Evolutionary conservation across 1,284 basidiomycete species (phyloP).

Genomic region (Heliocybe sulcata): DNA sequence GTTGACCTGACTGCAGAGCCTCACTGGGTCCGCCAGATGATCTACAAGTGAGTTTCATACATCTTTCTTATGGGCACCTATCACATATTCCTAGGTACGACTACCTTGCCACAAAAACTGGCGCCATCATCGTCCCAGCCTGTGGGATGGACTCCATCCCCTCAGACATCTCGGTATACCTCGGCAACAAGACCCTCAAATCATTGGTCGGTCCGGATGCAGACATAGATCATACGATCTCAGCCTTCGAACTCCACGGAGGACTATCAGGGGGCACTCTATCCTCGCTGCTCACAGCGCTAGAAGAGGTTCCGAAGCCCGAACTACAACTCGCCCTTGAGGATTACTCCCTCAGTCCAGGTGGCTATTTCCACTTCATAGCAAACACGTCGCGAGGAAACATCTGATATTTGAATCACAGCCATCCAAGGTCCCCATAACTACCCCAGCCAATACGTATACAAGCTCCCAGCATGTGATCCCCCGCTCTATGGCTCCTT

Average conservation of each 20-base stretch:
- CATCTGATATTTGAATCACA: no score
- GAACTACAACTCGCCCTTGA: slow-evolving; percentile 23
- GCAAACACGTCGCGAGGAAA: no score
- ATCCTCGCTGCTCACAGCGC: slow-evolving; percentile 37
- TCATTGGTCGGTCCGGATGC: slow-evolving; percentile 21
- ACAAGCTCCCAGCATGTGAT: slow-evolving; percentile 38
- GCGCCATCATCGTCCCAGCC: slow-evolving; percentile 61
- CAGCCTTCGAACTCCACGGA: slow-evolving; percentile 41
- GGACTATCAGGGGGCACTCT: slow-evolving; percentile 69
- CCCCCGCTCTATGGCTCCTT: slow-evolving; percentile 44
- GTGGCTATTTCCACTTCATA: slow-evolving; percentile 20
- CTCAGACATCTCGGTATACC: slow-evolving; percentile 55
- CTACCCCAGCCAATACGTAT: slow-evolving; percentile 31
- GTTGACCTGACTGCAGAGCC: slow-evolving; percentile 59
- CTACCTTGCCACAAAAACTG: slow-evolving; percentile 56
- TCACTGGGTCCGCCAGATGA: slow-evolving; percentile 43
- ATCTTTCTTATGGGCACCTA: slow-evolving; percentile 1
- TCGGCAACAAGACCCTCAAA: slow-evolving; percentile 44
- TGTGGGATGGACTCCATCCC: slow-evolving; percentile 76
- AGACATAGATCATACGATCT: slow-evolving; percentile 27
- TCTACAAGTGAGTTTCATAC: slow-evolving; percentile 29
- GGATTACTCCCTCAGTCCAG: slow-evolving; percentile 53
- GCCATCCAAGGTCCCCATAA: slow-evolving; percentile 12
- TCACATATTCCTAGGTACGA: slow-evolving; percentile 38
- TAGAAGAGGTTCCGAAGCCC: slow-evolving; percentile 41